phyloP scores from a whole-genome alignment of 352 stramenopile species.

The Globisporangium recalcitrans region DNA sequence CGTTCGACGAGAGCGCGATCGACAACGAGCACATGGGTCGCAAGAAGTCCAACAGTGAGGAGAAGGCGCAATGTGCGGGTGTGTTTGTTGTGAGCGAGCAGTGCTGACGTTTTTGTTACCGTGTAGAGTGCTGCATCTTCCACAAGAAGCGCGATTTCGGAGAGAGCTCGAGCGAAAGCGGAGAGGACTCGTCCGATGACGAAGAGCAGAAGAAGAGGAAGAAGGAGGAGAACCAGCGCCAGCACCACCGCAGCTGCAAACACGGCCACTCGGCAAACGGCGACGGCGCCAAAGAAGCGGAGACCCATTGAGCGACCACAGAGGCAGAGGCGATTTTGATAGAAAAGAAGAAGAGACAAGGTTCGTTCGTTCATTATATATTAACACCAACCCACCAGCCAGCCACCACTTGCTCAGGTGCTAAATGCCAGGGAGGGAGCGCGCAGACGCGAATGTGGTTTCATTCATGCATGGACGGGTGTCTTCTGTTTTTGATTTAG shows the following conservation, averaged over 20 bases:
- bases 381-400: background rate
- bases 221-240: constrained; percentile 2
- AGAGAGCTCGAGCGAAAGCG: constrained; percentile 89
- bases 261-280: constrained; percentile 6
- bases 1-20: constrained; percentile 85
- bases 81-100: background rate
- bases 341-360: background rate
- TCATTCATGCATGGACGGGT: background rate
- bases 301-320: background rate
- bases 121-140: constrained; percentile 89
- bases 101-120: background rate
- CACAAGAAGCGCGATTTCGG: constrained; percentile 90
- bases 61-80: background rate
- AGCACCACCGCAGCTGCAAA: constrained; percentile 19
- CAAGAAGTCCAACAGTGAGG: constrained; percentile 87
- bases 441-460: background rate
- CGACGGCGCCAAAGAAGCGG: background rate
- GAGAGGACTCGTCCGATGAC: constrained; percentile 66
- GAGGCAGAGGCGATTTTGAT: background rate
- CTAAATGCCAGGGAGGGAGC: background rate
- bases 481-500: background rate
- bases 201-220: constrained; percentile 18
- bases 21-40: constrained; percentile 91
- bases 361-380: constrained; percentile 7
- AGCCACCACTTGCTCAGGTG: background rate